Conservation (phyloP, 208 protist genomes). For the Leishmania tarentolae region DNA sequence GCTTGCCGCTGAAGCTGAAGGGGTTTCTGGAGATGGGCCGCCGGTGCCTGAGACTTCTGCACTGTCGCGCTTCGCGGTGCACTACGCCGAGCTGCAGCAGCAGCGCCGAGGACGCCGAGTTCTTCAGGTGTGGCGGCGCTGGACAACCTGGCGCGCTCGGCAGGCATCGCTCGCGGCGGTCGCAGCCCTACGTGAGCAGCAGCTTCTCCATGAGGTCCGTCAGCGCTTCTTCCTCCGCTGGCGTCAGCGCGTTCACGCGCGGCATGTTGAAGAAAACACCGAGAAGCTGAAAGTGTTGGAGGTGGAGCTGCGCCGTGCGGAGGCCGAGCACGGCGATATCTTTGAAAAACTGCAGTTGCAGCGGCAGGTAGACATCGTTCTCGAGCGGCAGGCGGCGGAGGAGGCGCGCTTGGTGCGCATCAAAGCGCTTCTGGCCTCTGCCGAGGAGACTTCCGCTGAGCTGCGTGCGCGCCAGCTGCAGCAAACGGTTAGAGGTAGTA, state of each 20-base stretch:
- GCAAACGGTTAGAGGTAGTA: background rate
- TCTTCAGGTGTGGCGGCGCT: slow-evolving; percentile 53
- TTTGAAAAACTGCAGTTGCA: slow-evolving; percentile 88
- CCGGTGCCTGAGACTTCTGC: slow-evolving; percentile 1
- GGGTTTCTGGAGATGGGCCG: background rate
- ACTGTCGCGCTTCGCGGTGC: slow-evolving; percentile 28
- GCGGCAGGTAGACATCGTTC: slow-evolving; percentile 67
- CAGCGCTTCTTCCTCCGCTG: slow-evolving; percentile 51
- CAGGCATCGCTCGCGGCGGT: slow-evolving; percentile 43
- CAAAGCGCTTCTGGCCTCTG: slow-evolving; percentile 19
- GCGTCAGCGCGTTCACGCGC: slow-evolving; percentile 43
- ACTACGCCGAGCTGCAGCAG: slow-evolving; percentile 23
- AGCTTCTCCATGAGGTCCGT: slow-evolving; percentile 35
- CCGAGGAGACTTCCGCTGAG: slow-evolving; percentile 28
- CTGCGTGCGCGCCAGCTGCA: slow-evolving; percentile 8
- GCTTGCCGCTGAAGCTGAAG: background rate
- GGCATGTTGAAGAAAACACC: slow-evolving; percentile 24
- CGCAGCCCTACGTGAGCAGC: slow-evolving; percentile 42
- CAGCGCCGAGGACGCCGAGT: slow-evolving; percentile 14
- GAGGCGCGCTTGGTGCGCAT: slow-evolving; percentile 38
- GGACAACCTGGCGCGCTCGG: slow-evolving; percentile 32
- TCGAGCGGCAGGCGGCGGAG: slow-evolving; percentile 48
- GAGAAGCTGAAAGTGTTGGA: slow-evolving; percentile 47
- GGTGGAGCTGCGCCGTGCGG: slow-evolving; percentile 42
- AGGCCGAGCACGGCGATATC: slow-evolving; percentile 68